Evolutionary conservation across 202 grass and related monocot species (phyloP).

Genomic region (Digitaria exilis): DNA sequence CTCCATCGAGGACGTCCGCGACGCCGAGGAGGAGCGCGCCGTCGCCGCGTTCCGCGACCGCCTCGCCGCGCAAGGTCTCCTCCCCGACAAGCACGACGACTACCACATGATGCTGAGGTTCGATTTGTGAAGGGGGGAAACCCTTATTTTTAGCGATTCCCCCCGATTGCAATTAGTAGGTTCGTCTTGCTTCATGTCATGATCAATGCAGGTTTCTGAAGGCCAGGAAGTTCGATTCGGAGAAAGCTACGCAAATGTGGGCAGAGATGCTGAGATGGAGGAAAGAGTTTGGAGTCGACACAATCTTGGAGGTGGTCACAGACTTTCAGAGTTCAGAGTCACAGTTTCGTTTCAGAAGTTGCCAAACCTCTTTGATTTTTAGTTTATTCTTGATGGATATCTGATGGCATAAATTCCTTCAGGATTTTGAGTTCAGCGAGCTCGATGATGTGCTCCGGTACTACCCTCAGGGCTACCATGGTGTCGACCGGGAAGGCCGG

Average conservation of each 20-base stretch:
- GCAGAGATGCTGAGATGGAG: slow-evolving; percentile 81
- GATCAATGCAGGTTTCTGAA: slow-evolving; percentile 70
- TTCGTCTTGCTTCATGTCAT: slow-evolving; percentile 5
- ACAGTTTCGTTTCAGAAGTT: neutral
- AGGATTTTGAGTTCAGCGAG: slow-evolving; percentile 79
- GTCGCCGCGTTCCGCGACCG: slow-evolving; percentile 72
- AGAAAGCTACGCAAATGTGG: slow-evolving; percentile 83
- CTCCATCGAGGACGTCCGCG: slow-evolving; percentile 85
- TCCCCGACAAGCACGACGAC: slow-evolving; percentile 77
- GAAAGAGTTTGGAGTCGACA: slow-evolving; percentile 75
- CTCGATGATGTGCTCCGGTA: slow-evolving; percentile 58
- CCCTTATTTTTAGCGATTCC: neutral
- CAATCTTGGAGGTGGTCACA: slow-evolving; percentile 65
- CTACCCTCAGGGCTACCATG: slow-evolving; percentile 90
- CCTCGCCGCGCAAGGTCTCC: slow-evolving; percentile 58
- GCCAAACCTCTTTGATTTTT: neutral
- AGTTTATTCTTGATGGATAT: neutral
- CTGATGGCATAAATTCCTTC: neutral
- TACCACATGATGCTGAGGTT: slow-evolving; percentile 84
- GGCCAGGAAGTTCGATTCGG: slow-evolving; percentile 72
- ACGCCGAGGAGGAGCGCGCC: slow-evolving; percentile 79
- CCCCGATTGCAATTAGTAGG: neutral
- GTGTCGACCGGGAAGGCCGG: slow-evolving; percentile 68
- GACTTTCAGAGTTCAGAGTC: neutral
- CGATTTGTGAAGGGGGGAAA: no score